phyloP scores from a whole-genome alignment of 2,329 filamentous ascomycete genomes.

The Aspergillus viridinutans region DNA sequence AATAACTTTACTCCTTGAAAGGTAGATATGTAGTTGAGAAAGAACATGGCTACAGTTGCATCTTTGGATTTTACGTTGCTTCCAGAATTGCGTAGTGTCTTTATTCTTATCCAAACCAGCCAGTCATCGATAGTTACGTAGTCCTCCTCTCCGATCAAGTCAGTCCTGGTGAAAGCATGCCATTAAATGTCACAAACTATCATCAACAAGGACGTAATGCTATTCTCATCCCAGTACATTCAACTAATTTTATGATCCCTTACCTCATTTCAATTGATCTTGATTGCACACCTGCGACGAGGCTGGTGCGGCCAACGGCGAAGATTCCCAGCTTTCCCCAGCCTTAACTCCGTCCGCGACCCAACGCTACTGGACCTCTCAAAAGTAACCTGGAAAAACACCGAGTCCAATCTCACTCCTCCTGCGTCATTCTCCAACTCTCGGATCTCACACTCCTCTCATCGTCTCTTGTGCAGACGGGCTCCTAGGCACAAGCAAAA shows the following conservation, averaged over 20 bases:
- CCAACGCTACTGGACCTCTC: neutral
- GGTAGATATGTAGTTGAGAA: neutral
- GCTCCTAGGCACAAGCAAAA: neutral
- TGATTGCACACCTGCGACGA: neutral
- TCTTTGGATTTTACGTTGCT: neutral
- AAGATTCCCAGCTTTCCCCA: neutral
- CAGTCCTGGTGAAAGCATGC: neutral
- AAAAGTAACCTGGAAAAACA: neutral
- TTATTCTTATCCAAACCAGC: neutral
- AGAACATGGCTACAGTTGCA: neutral
- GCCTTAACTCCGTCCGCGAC: neutral
- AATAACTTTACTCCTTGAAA: neutral
- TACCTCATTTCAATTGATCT: neutral
- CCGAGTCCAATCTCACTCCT: neutral
- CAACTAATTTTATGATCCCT: neutral
- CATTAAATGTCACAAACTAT: neutral
- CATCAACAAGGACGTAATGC: neutral
- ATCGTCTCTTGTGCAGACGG: neutral
- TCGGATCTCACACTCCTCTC: neutral
- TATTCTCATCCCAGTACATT: neutral
- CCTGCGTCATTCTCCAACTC: neutral
- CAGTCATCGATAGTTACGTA: neutral
- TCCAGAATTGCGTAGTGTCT: neutral
- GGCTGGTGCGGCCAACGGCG: neutral
- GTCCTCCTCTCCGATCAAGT: neutral